Conservation (phyloP, 192 early-diverging fungal species). For the Coemansia erecta region DNA sequence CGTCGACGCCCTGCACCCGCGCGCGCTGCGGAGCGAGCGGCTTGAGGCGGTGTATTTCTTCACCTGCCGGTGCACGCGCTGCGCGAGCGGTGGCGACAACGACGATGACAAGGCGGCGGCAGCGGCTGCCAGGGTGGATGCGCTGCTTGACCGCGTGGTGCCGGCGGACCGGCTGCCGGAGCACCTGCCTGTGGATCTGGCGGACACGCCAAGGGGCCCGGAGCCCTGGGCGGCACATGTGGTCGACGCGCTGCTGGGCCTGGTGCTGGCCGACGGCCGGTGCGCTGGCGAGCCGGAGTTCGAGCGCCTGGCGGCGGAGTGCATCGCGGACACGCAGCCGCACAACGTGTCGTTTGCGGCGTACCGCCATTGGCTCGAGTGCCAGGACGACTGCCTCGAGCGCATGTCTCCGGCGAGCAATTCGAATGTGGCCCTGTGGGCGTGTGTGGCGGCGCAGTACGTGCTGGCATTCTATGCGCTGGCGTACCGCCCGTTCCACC, state of each 20-base stretch:
- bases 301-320: neutral
- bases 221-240: conserved; percentile 22
- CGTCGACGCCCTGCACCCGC: conserved; percentile 28
- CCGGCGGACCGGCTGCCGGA: conserved; percentile 5
- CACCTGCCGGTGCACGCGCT: conserved; percentile 32
- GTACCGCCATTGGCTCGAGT: conserved; percentile 43
- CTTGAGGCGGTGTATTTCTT: conserved; percentile 43
- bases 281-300: neutral
- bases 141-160: conserved; percentile 18
- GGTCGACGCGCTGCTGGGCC: neutral
- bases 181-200: conserved; percentile 38
- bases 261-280: neutral
- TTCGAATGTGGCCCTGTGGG: conserved; percentile 11
- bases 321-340: neutral
- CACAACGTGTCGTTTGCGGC: conserved; percentile 38
- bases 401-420: conserved; percentile 2
- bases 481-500: conserved; percentile 18
- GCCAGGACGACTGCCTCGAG: conserved; percentile 46
- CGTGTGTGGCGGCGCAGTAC: conserved; percentile 24
- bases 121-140: conserved; percentile 23
- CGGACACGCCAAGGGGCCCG: conserved; percentile 4
- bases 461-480: conserved; percentile 38
- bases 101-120: too few relatives aligned
- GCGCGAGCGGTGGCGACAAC: neutral
- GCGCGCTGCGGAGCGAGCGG: conserved; percentile 12